Evolutionary conservation across 805 yeast species (phyloP).

Genomic region (Kregervanrija delftensis): DNA sequence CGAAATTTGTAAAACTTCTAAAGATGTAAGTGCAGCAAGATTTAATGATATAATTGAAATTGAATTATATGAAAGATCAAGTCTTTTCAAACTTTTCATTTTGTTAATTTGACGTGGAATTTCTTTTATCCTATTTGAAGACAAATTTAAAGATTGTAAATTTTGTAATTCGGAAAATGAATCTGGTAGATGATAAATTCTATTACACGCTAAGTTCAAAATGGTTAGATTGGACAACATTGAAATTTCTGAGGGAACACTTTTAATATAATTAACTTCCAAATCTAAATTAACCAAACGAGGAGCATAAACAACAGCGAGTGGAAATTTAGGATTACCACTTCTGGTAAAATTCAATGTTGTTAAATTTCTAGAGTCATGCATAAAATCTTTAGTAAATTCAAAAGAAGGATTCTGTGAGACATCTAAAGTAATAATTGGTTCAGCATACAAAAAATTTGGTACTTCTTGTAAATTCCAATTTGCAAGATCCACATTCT

Average conservation of each 20-base stretch:
- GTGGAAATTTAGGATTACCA: slow-evolving; percentile 69
- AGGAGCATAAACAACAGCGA: slow-evolving; percentile 62
- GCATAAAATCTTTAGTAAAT: slow-evolving; percentile 80
- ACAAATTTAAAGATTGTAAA: slow-evolving; percentile 58
- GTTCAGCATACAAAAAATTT: slow-evolving; percentile 71
- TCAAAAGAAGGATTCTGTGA: slow-evolving; percentile 82
- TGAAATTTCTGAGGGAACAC: slow-evolving; percentile 51
- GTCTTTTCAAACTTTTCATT: slow-evolving; percentile 49
- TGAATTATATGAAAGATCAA: slow-evolving; percentile 80
- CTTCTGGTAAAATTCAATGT: slow-evolving; percentile 64
- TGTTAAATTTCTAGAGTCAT: slow-evolving; percentile 63
- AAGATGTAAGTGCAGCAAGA: slow-evolving; percentile 48
- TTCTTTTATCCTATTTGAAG: slow-evolving; percentile 63
- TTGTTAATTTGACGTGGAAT: slow-evolving; percentile 64
- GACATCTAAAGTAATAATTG: slow-evolving; percentile 74
- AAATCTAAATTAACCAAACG: slow-evolving; percentile 62
- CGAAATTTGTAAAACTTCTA: slow-evolving; percentile 66
- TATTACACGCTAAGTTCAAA: slow-evolving; percentile 70
- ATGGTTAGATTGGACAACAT: slow-evolving; percentile 47
- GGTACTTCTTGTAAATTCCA: slow-evolving; percentile 81
- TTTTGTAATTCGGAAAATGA: slow-evolving; percentile 49
- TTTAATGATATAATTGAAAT: slow-evolving; percentile 54
- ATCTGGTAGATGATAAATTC: slow-evolving; percentile 54
- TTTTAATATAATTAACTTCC: slow-evolving; percentile 70
- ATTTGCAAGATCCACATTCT: slow-evolving; percentile 65